A percentile compares a stretch with the other conserved stretches of the same genome.
phyloP scores from a whole-genome alignment of 31 red algal genomes.

The Odonthalia washingtoniensis region DNA sequence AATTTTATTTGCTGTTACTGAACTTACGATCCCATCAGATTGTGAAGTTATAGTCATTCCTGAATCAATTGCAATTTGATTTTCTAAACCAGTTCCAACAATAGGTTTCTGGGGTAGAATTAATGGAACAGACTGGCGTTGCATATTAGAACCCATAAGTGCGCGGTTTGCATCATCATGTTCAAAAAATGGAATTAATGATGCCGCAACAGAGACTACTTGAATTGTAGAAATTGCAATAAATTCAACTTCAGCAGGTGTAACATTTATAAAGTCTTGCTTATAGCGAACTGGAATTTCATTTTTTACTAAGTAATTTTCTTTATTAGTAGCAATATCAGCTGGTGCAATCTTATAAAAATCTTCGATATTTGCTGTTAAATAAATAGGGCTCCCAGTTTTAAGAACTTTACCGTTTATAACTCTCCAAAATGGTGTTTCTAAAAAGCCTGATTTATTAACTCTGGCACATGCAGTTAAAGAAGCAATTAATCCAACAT shows the following conservation, averaged over 20 bases:
- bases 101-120: constrained; percentile 11
- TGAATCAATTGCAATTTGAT: constrained; percentile 23
- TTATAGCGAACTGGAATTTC: constrained; percentile 41
- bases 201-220: constrained; percentile 22
- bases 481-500: constrained; percentile 17
- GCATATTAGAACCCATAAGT: constrained; percentile 44
- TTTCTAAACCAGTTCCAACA: constrained; percentile 16
- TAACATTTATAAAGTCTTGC: constrained; percentile 43
- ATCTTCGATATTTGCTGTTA: constrained; percentile 47
- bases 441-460: constrained; percentile 27
- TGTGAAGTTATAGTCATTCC: neutral
- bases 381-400: constrained; percentile 40
- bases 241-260: constrained; percentile 32
- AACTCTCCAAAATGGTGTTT: constrained; percentile 19
- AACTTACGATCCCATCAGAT: neutral
- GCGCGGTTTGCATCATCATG: constrained; percentile 45
- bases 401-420: constrained; percentile 27
- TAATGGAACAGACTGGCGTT: constrained; percentile 11
- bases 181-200: constrained; percentile 32
- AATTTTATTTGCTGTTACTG: neutral
- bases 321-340: constrained; percentile 36
- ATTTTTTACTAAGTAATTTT: constrained; percentile 32
- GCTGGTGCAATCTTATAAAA: constrained; percentile 30
- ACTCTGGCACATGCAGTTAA: constrained; percentile 3
- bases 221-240: constrained; percentile 32